These are phyloP conservation scores for Pyrenochaeta sp. DNA, from an alignment of 2,329 filamentous ascomycete species.

Conservation along the genomic window DNA sequence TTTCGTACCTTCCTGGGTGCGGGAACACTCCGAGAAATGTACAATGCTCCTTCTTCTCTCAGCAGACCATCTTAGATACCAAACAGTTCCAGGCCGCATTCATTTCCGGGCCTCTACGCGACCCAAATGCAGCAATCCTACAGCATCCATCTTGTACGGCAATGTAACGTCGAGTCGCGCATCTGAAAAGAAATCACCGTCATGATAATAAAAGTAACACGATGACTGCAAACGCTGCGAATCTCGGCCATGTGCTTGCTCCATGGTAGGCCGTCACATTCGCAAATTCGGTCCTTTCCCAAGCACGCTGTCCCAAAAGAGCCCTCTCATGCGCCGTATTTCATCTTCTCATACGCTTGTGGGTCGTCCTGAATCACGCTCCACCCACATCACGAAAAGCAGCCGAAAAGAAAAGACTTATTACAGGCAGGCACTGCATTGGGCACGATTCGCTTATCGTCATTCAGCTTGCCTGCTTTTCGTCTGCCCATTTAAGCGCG, in stretches of 20 bases:
- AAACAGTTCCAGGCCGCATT: too few relatives aligned
- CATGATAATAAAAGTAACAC: not conserved
- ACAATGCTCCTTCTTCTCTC: too few relatives aligned
- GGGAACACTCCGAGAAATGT: too few relatives aligned
- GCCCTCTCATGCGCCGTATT: not conserved
- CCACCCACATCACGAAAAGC: slow-evolving; percentile 11
- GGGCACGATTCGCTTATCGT: not conserved
- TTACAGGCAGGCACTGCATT: not conserved
- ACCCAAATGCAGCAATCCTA: not conserved
- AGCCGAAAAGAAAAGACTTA: slow-evolving; percentile 5
- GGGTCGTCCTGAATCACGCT: not conserved
- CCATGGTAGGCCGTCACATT: not conserved
- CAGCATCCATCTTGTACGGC: not conserved
- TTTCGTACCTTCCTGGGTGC: too few relatives aligned
- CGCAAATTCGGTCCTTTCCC: not conserved
- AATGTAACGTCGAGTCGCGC: not conserved
- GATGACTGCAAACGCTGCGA: not conserved
- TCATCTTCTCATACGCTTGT: not conserved
- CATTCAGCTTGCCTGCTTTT: slow-evolving; percentile 2
- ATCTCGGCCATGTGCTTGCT: not conserved
- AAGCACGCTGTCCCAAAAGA: not conserved
- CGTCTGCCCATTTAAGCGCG: not conserved
- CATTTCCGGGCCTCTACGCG: too few relatives aligned
- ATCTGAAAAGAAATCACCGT: not conserved
- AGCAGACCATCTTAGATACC: too few relatives aligned